Conservation (phyloP, 805 yeast genomes). For the Teunomyces cretensis region DNA sequence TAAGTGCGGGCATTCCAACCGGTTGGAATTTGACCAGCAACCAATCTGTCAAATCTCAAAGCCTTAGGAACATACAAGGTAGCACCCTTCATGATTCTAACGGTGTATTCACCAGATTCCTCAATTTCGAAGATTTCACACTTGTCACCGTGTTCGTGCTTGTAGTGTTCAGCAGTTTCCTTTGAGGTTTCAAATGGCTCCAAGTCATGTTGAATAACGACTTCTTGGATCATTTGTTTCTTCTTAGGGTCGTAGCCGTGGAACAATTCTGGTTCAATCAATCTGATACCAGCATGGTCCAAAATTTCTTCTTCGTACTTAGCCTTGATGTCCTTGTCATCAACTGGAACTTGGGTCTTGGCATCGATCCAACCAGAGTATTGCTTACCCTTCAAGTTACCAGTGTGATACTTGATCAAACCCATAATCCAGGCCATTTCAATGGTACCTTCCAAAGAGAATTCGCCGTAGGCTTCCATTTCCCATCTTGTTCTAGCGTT, state of each 20-base stretch:
- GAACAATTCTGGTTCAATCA: conserved; percentile 94
- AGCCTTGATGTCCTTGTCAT: conserved; percentile 88
- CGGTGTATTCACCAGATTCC: conserved; percentile 90
- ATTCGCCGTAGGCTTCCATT: conserved; percentile 94
- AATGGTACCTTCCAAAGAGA: conserved; percentile 95
- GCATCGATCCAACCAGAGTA: conserved; percentile 98
- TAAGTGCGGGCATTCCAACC: conserved; percentile 97
- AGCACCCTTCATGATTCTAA: conserved; percentile 90
- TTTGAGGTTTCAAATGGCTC: conserved; percentile 94
- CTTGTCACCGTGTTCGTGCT: conserved; percentile 88
- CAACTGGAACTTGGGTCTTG: conserved; percentile 88
- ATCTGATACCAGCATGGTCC: conserved; percentile 94
- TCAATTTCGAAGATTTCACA: conserved; percentile 88
- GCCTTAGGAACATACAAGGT: conserved; percentile 89
- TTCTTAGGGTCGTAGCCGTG: conserved; percentile 91
- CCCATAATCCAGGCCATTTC: conserved; percentile 99
- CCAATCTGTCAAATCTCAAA: conserved; percentile 68
- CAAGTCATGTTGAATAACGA: conserved; percentile 92
- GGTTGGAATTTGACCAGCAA: conserved; percentile 93
- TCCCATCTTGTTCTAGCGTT: conserved; percentile 99
- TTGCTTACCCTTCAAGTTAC: conserved; percentile 83
- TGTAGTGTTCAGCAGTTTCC: conserved; percentile 94
- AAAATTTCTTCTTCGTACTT: conserved; percentile 88
- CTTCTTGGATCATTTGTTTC: conserved; percentile 92
- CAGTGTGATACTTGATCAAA: conserved; percentile 90